Conservation (phyloP, 164 flowering plant genomes). For the Magnolia officinalis region DNA sequence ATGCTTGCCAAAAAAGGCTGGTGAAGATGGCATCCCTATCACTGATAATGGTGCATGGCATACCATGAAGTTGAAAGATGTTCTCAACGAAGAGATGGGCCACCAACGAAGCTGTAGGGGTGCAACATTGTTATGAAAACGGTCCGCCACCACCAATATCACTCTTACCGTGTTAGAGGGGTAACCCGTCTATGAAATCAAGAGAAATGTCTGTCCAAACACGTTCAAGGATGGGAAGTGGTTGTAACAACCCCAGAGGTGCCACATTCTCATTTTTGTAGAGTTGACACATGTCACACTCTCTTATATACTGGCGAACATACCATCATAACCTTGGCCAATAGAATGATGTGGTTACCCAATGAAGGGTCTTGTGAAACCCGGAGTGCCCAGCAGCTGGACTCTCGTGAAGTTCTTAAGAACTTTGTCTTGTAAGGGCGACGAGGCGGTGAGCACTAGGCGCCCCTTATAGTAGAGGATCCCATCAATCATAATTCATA, state of each 20-base stretch:
- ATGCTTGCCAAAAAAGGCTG: constrained; percentile 2
- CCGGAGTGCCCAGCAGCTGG: not conserved
- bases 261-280: not conserved
- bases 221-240: not conserved
- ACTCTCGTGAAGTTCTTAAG: too few relatives aligned
- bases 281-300: not conserved
- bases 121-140: not conserved
- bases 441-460: too few relatives aligned
- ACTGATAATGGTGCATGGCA: not conserved
- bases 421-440: too few relatives aligned
- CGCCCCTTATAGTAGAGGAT: too few relatives aligned
- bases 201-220: not conserved
- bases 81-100: not conserved
- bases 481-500: too few relatives aligned
- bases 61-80: not conserved
- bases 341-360: not conserved
- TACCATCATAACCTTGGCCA: not conserved
- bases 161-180: not conserved
- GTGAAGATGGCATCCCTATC: not conserved
- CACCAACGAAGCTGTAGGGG: not conserved
- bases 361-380: not conserved
- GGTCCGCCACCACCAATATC: constrained; percentile 3
- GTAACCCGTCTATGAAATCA: constrained; percentile 3
- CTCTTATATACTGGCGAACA: not conserved
- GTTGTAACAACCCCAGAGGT: not conserved